phyloP scores from a whole-genome alignment of 2,329 filamentous ascomycete genomes.

The Raffaelea ambrosiae region DNA sequence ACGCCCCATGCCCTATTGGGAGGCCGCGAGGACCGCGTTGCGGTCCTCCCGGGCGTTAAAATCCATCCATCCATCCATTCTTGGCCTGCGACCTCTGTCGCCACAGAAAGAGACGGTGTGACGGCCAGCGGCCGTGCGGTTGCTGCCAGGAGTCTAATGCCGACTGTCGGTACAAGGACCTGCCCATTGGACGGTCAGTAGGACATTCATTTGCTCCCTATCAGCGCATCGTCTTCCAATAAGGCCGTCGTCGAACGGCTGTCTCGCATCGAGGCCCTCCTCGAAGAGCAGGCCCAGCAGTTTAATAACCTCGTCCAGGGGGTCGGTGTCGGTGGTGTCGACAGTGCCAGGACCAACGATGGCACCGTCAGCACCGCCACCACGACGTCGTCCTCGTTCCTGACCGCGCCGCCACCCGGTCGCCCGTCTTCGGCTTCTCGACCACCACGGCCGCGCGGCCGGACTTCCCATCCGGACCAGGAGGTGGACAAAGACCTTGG shows the following conservation, averaged over 20 bases:
- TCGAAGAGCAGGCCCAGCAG: too few relatives aligned
- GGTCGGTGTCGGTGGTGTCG: not conserved
- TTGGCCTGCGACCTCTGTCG: constrained; percentile 32
- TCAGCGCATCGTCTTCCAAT: too few relatives aligned
- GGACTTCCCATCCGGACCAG: too few relatives aligned
- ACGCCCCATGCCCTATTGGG: too few relatives aligned
- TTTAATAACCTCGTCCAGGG: constrained; percentile 10
- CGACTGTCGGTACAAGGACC: constrained; percentile 29
- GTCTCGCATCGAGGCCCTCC: constrained; percentile 25
- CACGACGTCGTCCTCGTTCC: too few relatives aligned
- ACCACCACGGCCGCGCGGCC: too few relatives aligned
- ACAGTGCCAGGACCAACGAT: not conserved
- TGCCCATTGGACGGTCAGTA: constrained; percentile 19
- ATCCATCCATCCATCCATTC: not conserved
- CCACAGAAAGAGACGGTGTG: constrained; percentile 28
- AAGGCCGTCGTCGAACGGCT: constrained; percentile 27
- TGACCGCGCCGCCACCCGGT: too few relatives aligned
- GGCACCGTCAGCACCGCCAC: not conserved
- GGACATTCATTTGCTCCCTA: constrained; percentile 5
- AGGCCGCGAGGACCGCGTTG: too few relatives aligned
- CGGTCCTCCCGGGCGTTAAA: not conserved
- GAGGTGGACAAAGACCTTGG: too few relatives aligned
- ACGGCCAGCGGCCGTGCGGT: constrained; percentile 28
- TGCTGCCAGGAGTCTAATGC: constrained; percentile 28
- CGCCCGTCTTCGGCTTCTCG: too few relatives aligned